Evolutionary conservation across 495 filamentous ascomycete genomes (phyloP).

Genomic region (Penicillium pancosmium): DNA sequence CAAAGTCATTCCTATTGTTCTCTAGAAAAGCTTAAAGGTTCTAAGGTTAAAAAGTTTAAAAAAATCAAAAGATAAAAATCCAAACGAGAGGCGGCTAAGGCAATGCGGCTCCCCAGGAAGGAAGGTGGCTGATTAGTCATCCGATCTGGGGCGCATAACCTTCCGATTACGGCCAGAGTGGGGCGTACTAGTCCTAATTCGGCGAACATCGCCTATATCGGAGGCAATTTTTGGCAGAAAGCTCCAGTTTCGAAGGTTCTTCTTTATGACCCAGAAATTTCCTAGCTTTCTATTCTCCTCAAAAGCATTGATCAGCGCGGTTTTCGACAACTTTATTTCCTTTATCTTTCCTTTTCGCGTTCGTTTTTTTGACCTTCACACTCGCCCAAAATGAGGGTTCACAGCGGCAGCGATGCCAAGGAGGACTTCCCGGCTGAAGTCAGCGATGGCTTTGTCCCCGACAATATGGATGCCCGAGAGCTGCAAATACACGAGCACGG

Average conservation of each 20-base stretch:
- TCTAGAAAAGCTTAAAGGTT: too few species aligned
- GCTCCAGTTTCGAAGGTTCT: neutral
- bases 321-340: neutral
- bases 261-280: neutral
- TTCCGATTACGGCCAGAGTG: neutral
- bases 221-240: neutral
- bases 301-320: neutral
- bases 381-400: neutral
- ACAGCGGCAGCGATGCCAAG: neutral
- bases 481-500: constrained; percentile 2
- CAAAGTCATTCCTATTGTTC: too few species aligned
- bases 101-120: neutral
- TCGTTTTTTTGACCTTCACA: neutral
- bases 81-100: neutral
- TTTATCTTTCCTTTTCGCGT: neutral
- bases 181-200: neutral
- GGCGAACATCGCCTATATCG: neutral
- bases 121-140: neutral
- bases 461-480: neutral
- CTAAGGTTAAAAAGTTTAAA: too few species aligned
- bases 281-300: neutral
- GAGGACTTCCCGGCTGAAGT: neutral
- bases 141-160: neutral
- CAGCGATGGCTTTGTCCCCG: neutral
- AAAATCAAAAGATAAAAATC: too few species aligned